phyloP scores from a whole-genome alignment of 208 protist genomes.

The Leishmania guyanensis region DNA sequence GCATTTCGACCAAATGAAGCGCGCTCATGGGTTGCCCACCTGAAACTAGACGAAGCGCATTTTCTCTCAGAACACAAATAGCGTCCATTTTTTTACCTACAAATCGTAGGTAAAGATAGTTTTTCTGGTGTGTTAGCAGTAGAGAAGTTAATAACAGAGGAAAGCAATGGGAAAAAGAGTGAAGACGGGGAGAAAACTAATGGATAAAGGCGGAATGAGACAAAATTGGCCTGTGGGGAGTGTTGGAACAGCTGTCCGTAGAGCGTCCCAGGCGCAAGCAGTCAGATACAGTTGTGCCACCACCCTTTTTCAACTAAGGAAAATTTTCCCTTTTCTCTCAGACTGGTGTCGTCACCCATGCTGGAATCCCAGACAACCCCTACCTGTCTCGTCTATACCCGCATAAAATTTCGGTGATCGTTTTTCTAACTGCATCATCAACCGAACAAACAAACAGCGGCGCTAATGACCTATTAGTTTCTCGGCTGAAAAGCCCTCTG shows the following conservation, averaged over 20 bases:
- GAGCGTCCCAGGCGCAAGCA: not conserved
- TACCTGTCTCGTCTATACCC: not conserved
- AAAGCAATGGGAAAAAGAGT: not conserved
- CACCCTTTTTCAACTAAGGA: not conserved
- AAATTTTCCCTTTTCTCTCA: not conserved
- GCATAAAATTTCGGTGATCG: not conserved
- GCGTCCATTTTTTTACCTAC: conserved; percentile 22
- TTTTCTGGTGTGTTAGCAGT: not conserved
- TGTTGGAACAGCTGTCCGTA: not conserved
- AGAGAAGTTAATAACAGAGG: not conserved
- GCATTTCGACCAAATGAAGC: conserved; percentile 63
- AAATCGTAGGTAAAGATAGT: not conserved
- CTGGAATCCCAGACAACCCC: not conserved
- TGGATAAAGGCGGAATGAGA: not conserved
- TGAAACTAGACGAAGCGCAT: conserved; percentile 39
- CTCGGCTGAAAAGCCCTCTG: not conserved
- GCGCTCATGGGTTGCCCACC: conserved; percentile 69
- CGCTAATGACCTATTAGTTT: not conserved
- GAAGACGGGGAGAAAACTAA: not conserved
- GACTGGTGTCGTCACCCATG: not conserved
- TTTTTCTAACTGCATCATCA: not conserved
- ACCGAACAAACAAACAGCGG: not conserved
- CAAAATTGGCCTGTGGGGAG: not conserved
- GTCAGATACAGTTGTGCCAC: not conserved
- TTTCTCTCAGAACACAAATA: conserved; percentile 20